Evolutionary conservation across 2,329 filamentous ascomycete species (phyloP), one percentile per base, ranked within the genome.

Genomic region (Monosporascus sp.): DNA sequence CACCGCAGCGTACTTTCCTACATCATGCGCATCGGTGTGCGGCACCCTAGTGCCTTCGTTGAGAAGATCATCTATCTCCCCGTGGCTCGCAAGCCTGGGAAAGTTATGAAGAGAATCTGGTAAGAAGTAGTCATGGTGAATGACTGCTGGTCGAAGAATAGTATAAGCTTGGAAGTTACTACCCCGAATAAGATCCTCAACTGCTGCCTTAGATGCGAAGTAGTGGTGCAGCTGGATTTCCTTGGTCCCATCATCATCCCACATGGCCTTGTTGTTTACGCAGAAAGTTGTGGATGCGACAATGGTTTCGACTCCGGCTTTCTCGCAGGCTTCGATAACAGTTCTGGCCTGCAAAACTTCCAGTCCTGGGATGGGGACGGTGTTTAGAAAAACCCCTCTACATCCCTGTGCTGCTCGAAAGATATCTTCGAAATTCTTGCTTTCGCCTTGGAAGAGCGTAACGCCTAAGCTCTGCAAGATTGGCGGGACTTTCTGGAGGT

Each of bases 381-480:
- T 63, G 54, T 61, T 61, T 41, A 63, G 47, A 51, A 52, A 63
- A 14, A 57, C 68, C 2, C 62, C 68, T 1, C 58, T 58, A 49
- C 68, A 71, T 35, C 69, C 70, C 24, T 65, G 56, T 0, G 69
- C 68, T 2, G 70, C 70, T 37, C 45, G 37, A 31, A 58, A 59
- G 24, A 73, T 56, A 0, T 58, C 64, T 0, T 70, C 65, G n/a
- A 61, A 58, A 18, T 70, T 62, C 6, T 55, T 58, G 56, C 64
- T 71, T 14, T 71, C 66, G 8, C 70, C 70, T 48, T 72, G 55
- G 55, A 72, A 72, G 20, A 73, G 8, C 0, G 64, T 70, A 38
- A 72, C 60, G 5, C 57, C 57, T 0, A 61, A 57, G 7, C 55
- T 22, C 3, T 64, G 49, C 15, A 72, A 55, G 50, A 61, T 37